Conservation (phyloP, 768 basidiomycete genomes). For the Lactarius hatsudake region DNA sequence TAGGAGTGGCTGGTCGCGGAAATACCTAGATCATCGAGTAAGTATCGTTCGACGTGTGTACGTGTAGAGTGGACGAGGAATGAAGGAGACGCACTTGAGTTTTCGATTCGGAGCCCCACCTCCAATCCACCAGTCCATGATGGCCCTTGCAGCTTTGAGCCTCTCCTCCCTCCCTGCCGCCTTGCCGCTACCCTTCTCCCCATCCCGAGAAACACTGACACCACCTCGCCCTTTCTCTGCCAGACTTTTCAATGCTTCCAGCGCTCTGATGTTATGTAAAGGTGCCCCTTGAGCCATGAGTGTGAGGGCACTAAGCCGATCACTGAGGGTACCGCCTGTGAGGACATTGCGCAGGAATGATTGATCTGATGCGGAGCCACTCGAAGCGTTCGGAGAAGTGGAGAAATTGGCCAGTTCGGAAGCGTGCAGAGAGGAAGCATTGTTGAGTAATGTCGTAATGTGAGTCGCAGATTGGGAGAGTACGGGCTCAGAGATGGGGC, state of each 20-base stretch:
- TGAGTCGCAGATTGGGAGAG: conserved; percentile 43
- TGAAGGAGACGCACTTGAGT: conserved; percentile 57
- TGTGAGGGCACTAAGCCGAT: conserved; percentile 42
- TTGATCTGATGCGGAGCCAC: conserved; percentile 12
- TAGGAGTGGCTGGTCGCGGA: conserved; percentile 79
- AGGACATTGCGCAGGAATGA: conserved; percentile 18
- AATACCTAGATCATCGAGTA: conserved; percentile 59
- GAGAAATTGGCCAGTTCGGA: conserved; percentile 48
- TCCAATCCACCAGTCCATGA: conserved; percentile 97
- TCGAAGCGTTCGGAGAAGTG: conserved; percentile 46
- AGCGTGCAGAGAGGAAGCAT: conserved; percentile 48
- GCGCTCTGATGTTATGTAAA: conserved; percentile 76
- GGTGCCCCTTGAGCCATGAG: conserved; percentile 51
- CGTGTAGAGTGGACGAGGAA: neutral
- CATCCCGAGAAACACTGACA: conserved; percentile 38
- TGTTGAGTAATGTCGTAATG: conserved; percentile 44
- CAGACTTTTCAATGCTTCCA: conserved; percentile 74
- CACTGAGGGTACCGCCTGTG: conserved; percentile 39
- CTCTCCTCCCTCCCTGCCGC: conserved; percentile 78
- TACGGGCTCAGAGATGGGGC: conserved; percentile 31
- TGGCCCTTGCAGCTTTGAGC: conserved; percentile 82
- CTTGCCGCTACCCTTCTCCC: conserved; percentile 17
- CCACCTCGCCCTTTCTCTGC: conserved; percentile 76
- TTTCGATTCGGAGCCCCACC: conserved; percentile 89
- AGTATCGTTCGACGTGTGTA: neutral